Evolutionary conservation across 129 eudicot species (phyloP).

Genomic region (Silybum marianum): DNA sequence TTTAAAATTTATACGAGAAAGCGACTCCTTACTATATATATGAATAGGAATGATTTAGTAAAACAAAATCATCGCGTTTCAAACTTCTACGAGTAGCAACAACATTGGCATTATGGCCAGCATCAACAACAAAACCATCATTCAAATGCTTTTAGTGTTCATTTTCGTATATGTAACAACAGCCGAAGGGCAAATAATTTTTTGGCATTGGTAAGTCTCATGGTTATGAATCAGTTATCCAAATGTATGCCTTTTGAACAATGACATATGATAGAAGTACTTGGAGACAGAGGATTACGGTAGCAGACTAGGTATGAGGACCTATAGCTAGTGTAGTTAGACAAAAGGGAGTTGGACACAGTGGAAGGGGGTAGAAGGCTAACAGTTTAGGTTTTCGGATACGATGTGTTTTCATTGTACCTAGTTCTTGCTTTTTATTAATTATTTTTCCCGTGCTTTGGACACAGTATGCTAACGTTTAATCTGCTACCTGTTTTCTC

Average conservation of each 20-base stretch:
- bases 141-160: not conserved
- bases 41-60: not conserved
- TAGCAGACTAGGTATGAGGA: not conserved
- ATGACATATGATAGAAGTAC: not conserved
- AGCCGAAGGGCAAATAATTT: not conserved
- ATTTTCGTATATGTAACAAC: not conserved
- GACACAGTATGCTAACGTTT: too few relatives aligned
- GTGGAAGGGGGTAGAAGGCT: not conserved
- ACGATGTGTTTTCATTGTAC: not conserved
- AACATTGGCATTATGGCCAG: not conserved
- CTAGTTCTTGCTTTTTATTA: too few relatives aligned
- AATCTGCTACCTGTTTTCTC: too few relatives aligned
- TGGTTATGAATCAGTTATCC: not conserved
- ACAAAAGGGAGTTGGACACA: not conserved
- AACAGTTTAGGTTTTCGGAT: not conserved
- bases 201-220: slow-evolving; percentile 5
- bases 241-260: not conserved
- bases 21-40: not conserved
- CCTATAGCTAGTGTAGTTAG: not conserved
- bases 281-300: not conserved
- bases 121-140: not conserved
- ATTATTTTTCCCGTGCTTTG: too few relatives aligned
- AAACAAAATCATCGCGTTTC: not conserved
- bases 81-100: not conserved
- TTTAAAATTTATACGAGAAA: not conserved